phyloP scores from a whole-genome alignment of 441 rosid species.

The Hura crepitans region DNA sequence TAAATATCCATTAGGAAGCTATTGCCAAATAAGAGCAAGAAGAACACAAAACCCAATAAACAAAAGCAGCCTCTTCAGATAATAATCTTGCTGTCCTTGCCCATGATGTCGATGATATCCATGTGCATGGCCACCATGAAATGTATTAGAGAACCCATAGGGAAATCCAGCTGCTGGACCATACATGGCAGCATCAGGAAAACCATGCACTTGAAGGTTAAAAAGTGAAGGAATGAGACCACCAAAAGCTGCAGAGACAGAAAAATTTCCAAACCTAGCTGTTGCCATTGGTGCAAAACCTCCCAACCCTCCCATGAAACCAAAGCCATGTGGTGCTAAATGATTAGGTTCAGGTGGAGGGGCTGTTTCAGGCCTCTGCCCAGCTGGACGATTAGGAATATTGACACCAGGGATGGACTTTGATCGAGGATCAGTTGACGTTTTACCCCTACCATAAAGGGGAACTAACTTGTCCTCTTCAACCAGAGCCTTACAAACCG shows the following conservation, averaged over 20 bases:
- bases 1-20: constrained; percentile 19
- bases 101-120: constrained; percentile 53
- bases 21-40: constrained; percentile 54
- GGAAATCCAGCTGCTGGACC: constrained; percentile 70
- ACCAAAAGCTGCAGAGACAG: constrained; percentile 76
- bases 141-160: constrained; percentile 56
- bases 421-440: constrained; percentile 69
- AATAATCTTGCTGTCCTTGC: constrained; percentile 76
- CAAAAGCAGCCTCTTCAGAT: constrained; percentile 59
- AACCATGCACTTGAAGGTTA: constrained; percentile 82
- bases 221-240: constrained; percentile 83
- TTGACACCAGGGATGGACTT: constrained; percentile 61
- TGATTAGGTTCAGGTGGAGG: constrained; percentile 63
- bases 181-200: constrained; percentile 68
- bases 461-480: constrained; percentile 89
- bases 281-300: constrained; percentile 67
- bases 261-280: constrained; percentile 75
- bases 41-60: constrained; percentile 52
- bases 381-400: constrained; percentile 81
- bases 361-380: constrained; percentile 85
- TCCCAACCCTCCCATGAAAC: constrained; percentile 65
- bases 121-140: constrained; percentile 71
- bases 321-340: constrained; percentile 59
- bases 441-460: constrained; percentile 85
- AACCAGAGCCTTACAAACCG: constrained; percentile 79